Evolutionary conservation across 164 flowering plant genomes (phyloP).

Genomic region (Sedum album): DNA sequence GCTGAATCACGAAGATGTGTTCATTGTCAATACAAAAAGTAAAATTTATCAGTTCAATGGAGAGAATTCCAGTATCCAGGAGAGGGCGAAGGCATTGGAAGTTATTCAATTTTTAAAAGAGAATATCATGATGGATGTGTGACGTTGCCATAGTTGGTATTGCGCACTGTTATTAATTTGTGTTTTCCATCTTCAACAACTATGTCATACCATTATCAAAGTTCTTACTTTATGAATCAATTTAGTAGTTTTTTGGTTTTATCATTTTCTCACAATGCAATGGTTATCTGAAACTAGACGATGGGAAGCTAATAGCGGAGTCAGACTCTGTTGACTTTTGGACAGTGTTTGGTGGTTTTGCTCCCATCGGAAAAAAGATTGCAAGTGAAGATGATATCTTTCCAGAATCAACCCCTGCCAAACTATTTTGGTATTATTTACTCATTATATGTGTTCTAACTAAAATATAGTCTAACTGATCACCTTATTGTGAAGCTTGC

Average conservation of each 20-base stretch:
- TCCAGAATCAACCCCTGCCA: slow-evolving; percentile 69
- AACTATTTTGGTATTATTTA: slow-evolving; percentile 59
- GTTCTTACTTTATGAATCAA: background rate
- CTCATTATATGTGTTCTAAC: background rate
- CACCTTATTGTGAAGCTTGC: too few relatives aligned
- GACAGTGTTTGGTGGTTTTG: slow-evolving; percentile 98
- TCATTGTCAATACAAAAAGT: slow-evolving; percentile 74
- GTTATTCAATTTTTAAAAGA: slow-evolving; percentile 92
- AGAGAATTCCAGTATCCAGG: slow-evolving; percentile 95
- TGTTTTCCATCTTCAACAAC: background rate
- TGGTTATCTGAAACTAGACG: slow-evolving; percentile 49
- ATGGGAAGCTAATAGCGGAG: slow-evolving; percentile 89
- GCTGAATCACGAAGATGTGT: slow-evolving; percentile 96
- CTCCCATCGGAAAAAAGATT: slow-evolving; percentile 88
- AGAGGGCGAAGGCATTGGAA: slow-evolving; percentile 96
- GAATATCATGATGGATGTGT: slow-evolving; percentile 79
- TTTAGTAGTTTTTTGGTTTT: background rate
- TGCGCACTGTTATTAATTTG: background rate
- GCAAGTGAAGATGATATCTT: slow-evolving; percentile 74
- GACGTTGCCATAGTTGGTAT: slow-evolving; percentile 96
- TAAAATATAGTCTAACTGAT: too few relatives aligned
- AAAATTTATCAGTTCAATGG: slow-evolving; percentile 99
- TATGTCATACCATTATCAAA: background rate
- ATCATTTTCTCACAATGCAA: background rate
- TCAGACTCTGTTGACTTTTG: slow-evolving; percentile 97